Percentiles rank a stretch among this genome's conserved stretches.
phyloP scores from a whole-genome alignment of 2,329 filamentous ascomycete species.

The Gaeumannomyces sp. region DNA sequence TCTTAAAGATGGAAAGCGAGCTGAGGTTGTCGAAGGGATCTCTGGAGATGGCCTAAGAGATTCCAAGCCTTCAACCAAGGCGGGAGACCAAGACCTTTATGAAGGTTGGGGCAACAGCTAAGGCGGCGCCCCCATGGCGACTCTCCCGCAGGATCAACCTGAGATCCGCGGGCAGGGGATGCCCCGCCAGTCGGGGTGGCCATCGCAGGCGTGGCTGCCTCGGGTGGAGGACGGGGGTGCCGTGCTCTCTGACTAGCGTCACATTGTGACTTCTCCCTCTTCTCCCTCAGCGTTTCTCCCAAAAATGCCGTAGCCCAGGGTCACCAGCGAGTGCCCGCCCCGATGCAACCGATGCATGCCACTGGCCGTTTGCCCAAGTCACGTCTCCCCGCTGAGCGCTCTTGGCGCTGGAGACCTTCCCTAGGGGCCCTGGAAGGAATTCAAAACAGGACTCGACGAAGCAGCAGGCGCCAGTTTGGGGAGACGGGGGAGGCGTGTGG shows the following conservation, averaged over 20 bases:
- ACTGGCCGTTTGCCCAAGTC: neutral
- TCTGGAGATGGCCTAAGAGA: slow-evolving; percentile 8
- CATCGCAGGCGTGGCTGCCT: neutral
- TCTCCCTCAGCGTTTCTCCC: too few species aligned
- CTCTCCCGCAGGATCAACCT: slow-evolving; percentile 1
- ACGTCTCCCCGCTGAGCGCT: neutral
- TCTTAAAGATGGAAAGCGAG: neutral
- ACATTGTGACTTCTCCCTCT: neutral
- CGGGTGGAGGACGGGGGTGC: too few species aligned
- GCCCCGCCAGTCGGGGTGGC: neutral
- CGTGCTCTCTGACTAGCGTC: too few species aligned
- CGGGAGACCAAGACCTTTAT: slow-evolving; percentile 11
- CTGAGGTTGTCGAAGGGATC: slow-evolving; percentile 1
- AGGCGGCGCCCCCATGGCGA: neutral
- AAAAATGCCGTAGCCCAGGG: neutral
- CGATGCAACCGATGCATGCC: too few species aligned
- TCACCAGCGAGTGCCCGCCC: neutral
- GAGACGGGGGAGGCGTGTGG: neutral
- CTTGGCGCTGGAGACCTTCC: neutral
- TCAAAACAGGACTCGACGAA: neutral
- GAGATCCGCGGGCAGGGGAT: neutral
- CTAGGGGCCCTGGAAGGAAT: neutral
- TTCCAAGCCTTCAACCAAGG: neutral
- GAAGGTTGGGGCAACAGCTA: slow-evolving; percentile 2
- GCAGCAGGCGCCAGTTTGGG: neutral